phyloP scores from a whole-genome alignment of 768 basidiomycete genomes.

The Trametes meyenii region DNA sequence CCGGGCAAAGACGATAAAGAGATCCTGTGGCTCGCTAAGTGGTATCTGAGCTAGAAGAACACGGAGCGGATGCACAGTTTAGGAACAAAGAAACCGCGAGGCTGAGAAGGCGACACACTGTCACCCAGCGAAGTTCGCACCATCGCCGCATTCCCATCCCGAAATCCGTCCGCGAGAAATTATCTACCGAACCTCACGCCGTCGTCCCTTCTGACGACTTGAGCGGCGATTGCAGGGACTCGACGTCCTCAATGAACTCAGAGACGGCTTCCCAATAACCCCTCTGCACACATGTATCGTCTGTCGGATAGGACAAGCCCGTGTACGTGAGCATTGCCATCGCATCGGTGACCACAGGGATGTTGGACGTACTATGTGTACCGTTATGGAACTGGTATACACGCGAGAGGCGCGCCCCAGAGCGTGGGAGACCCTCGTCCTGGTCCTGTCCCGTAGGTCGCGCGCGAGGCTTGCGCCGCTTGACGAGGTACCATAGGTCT shows the following conservation, averaged over 20 bases:
- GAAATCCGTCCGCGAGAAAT: not conserved
- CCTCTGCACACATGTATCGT: constrained; percentile 36
- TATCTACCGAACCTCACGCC: not conserved
- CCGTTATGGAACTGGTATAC: constrained; percentile 33
- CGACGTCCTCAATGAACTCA: constrained; percentile 27
- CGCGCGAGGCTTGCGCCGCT: constrained; percentile 24
- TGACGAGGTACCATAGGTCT: constrained; percentile 65
- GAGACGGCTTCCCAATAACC: constrained; percentile 35
- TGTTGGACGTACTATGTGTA: constrained; percentile 33
- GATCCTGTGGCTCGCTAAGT: not conserved
- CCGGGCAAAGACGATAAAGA: not conserved
- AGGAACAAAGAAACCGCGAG: constrained; percentile 4
- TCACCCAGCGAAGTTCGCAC: not conserved
- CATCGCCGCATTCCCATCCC: constrained; percentile 1
- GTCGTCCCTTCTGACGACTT: not conserved
- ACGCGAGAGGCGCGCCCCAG: constrained; percentile 10
- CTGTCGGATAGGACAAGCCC: constrained; percentile 12
- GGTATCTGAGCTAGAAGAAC: constrained; percentile 14
- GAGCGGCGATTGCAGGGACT: not conserved
- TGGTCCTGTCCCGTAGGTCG: constrained; percentile 13
- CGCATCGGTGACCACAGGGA: not conserved
- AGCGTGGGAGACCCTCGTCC: constrained; percentile 18
- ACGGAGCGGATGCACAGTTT: not conserved
- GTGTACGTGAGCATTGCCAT: not conserved
- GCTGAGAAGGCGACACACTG: not conserved